Conservation (phyloP, 2,329 filamentous ascomycete species). For the Trichoderma citrinoviride region DNA sequence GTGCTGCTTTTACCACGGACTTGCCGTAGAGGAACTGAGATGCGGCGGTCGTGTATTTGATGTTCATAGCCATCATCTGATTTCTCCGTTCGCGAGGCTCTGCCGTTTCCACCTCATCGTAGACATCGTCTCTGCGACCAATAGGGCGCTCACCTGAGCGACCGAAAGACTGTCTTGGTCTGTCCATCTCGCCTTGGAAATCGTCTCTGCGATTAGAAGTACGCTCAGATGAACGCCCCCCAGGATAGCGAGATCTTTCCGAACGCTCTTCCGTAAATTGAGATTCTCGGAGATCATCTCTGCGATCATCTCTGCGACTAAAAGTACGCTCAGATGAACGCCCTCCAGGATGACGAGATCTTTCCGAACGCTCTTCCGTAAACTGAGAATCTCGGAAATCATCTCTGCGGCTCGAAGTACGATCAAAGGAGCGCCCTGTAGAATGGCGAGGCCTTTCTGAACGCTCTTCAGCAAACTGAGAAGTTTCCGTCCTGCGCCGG, state of each 20-base stretch:
- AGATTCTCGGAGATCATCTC: neutral
- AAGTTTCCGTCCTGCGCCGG: neutral
- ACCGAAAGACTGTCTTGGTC: neutral
- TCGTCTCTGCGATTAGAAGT: neutral
- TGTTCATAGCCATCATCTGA: constrained; percentile 38
- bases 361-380: neutral
- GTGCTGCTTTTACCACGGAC: constrained; percentile 74
- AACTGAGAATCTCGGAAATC: neutral
- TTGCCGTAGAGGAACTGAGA: constrained; percentile 90
- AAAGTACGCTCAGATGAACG: neutral
- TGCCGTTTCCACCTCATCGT: constrained; percentile 12
- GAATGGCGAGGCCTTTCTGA: neutral
- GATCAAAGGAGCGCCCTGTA: neutral
- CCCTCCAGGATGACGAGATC: neutral
- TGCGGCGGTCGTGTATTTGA: constrained; percentile 72
- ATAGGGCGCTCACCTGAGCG: neutral
- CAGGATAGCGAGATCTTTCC: no score
- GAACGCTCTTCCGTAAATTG: no score
- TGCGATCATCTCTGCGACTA: neutral
- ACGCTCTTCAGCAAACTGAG: neutral
- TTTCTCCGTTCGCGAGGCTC: constrained; percentile 28
- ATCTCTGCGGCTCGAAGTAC: neutral
- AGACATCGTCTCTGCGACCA: neutral
- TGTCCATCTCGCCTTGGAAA: no score
- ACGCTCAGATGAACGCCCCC: neutral